phyloP scores from a whole-genome alignment of 352 stramenopile genomes.

The Globisporangium middletonii region DNA sequence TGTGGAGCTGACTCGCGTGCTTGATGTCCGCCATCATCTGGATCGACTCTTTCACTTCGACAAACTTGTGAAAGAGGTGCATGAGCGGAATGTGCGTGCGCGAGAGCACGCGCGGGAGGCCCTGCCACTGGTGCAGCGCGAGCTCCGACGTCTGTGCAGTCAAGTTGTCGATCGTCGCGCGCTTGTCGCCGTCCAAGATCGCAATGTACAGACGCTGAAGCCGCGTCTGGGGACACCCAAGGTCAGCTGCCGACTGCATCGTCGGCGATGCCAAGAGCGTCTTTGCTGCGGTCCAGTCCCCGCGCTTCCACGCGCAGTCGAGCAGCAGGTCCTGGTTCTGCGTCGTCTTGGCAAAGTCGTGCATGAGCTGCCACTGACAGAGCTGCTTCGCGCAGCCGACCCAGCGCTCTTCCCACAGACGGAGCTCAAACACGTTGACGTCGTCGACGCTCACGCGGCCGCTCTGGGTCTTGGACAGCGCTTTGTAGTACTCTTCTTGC shows the following conservation, averaged over 20 bases:
- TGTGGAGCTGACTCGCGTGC: constrained; percentile 69
- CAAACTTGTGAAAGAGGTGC: constrained; percentile 89
- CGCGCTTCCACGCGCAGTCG: constrained; percentile 91
- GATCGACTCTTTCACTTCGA: constrained; percentile 90
- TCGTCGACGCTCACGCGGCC: constrained; percentile 69
- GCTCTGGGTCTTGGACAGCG: constrained; percentile 70
- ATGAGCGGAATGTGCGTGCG: constrained; percentile 78
- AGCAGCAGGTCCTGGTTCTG: constrained; percentile 90
- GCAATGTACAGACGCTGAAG: constrained; percentile 86
- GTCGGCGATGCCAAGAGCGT: constrained; percentile 61
- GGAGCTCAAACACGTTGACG: constrained; percentile 81
- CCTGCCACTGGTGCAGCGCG: constrained; percentile 87
- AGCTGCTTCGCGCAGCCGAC: constrained; percentile 89
- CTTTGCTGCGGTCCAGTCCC: constrained; percentile 86
- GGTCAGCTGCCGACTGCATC: constrained; percentile 54
- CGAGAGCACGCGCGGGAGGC: constrained; percentile 72
- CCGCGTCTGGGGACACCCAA: constrained; percentile 68
- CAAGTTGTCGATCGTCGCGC: constrained; percentile 55
- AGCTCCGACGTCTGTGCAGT: constrained; percentile 72
- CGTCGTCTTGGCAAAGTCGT: constrained; percentile 88
- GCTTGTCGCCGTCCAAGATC: constrained; percentile 81
- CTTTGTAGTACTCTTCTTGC: constrained; percentile 85
- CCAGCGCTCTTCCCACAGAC: constrained; percentile 88
- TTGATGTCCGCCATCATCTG: constrained; percentile 90
- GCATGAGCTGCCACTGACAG: constrained; percentile 91